phyloP scores from a whole-genome alignment of 495 filamentous ascomycete species.

The Trichocladium uniseriatum region DNA sequence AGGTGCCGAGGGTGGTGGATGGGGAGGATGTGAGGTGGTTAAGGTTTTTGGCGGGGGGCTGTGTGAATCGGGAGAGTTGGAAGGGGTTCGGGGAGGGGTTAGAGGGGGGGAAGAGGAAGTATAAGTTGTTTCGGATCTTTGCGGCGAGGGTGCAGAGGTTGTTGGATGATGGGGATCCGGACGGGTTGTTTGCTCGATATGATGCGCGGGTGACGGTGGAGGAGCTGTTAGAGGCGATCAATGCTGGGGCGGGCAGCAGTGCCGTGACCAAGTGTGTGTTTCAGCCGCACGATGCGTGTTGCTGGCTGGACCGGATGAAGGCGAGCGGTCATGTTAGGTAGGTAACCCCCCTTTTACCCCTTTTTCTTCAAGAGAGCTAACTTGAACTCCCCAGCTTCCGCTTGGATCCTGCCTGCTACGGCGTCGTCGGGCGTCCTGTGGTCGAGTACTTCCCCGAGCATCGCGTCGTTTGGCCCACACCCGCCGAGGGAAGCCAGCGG shows the following conservation, averaged over 20 bases:
- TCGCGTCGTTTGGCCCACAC: conserved; percentile 11
- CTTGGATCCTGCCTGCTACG: conserved; percentile 18
- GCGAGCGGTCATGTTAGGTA: conserved; percentile 11
- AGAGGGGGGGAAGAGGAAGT: conserved; percentile 10
- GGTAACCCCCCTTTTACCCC: neutral
- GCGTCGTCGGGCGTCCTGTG: conserved; percentile 15
- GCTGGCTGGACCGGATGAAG: conserved; percentile 20
- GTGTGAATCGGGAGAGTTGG: conserved; percentile 16
- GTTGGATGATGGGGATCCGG: conserved; percentile 18
- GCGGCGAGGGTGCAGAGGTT: conserved; percentile 21
- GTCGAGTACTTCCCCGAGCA: conserved; percentile 19
- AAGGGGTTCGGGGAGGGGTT: conserved; percentile 1
- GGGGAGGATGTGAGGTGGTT: conserved; percentile 18
- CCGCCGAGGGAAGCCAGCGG: neutral
- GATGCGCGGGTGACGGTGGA: conserved; percentile 16
- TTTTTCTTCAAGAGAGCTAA: neutral
- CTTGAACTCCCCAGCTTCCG: conserved; percentile 7
- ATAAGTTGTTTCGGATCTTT: conserved; percentile 23
- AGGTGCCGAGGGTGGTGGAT: conserved; percentile 2
- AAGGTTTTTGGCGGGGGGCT: conserved; percentile 12
- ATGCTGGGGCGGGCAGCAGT: conserved; percentile 11
- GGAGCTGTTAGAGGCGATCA: conserved; percentile 19
- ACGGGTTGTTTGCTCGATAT: conserved; percentile 10
- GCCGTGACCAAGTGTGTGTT: conserved; percentile 16
- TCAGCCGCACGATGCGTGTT: conserved; percentile 19